phyloP scores from a whole-genome alignment of 2,329 filamentous ascomycete species.

The Fusarium nisikadoi region DNA sequence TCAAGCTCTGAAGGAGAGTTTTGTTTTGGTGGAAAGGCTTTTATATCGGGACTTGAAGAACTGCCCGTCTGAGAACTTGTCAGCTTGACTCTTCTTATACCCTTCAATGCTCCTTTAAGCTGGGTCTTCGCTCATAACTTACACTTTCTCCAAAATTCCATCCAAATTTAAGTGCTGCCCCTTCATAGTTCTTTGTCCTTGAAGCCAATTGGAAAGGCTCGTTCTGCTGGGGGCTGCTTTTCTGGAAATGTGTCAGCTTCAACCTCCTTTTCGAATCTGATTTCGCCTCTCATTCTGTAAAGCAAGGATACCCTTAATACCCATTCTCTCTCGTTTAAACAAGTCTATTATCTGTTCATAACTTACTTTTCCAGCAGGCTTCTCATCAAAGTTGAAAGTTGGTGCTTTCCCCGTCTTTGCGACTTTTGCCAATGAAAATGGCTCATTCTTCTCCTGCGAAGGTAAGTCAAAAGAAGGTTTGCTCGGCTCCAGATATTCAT shows the following conservation, averaged over 20 bases:
- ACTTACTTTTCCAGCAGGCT: neutral
- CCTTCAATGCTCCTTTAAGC: neutral
- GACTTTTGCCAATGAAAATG: too few species aligned
- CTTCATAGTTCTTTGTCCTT: neutral
- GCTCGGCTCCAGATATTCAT: neutral
- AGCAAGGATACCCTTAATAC: neutral
- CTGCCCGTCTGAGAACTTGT: neutral
- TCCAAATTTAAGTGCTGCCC: neutral
- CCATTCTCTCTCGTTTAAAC: neutral
- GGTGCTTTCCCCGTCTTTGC: neutral
- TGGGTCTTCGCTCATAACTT: neutral
- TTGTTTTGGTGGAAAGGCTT: neutral
- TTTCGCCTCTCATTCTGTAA: neutral
- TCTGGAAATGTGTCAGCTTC: neutral
- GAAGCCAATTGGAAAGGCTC: neutral
- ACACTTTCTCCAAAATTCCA: neutral
- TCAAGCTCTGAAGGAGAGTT: neutral
- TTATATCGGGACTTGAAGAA: neutral
- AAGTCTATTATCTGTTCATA: neutral
- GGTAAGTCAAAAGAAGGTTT: accelerated
- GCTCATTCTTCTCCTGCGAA: neutral
- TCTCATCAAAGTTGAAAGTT: neutral
- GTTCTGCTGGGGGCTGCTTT: neutral
- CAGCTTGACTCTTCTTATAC: neutral
- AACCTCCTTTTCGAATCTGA: neutral